phyloP scores from a whole-genome alignment of 495 filamentous ascomycete genomes.

The Penicillium lividum region DNA sequence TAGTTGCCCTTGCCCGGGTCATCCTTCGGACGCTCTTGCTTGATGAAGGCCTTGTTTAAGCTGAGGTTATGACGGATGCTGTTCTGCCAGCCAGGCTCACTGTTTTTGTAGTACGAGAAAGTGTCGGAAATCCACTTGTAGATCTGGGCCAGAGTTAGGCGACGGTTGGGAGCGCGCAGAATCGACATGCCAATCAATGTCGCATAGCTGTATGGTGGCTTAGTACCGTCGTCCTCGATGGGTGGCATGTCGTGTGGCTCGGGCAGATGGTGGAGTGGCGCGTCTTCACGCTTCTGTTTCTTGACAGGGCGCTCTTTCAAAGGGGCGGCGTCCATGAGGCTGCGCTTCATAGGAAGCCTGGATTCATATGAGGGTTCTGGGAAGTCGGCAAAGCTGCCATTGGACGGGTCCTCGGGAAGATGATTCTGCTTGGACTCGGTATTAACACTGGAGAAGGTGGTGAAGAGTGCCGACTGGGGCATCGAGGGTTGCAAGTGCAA shows the following conservation, averaged over 20 bases:
- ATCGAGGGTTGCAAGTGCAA: slow-evolving; percentile 42
- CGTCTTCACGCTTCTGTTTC: slow-evolving; percentile 56
- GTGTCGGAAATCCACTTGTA: slow-evolving; percentile 99
- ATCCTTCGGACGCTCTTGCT: slow-evolving; percentile 94
- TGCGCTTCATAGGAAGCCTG: slow-evolving; percentile 63
- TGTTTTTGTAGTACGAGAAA: slow-evolving; percentile 79
- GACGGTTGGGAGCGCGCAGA: slow-evolving; percentile 77
- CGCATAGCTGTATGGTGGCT: slow-evolving; percentile 91
- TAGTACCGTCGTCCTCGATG: slow-evolving; percentile 82
- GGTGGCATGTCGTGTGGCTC: slow-evolving; percentile 74
- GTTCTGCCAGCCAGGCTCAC: slow-evolving; percentile 94
- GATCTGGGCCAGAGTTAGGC: slow-evolving; percentile 91
- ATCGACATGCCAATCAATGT: slow-evolving; percentile 98
- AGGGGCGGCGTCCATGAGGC: slow-evolving; percentile 71
- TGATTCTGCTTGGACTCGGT: slow-evolving; percentile 67
- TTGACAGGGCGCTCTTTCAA: slow-evolving; percentile 71
- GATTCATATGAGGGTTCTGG: slow-evolving; percentile 58
- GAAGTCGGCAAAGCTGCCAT: slow-evolving; percentile 54
- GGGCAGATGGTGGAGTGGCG: slow-evolving; percentile 55
- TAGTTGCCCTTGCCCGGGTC: slow-evolving; percentile 99
- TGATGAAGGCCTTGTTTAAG: slow-evolving; percentile 95
- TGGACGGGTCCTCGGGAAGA: slow-evolving; percentile 46
- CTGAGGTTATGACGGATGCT: slow-evolving; percentile 99
- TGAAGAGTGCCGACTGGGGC: slow-evolving; percentile 65
- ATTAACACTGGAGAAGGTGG: slow-evolving; percentile 57